These are phyloP conservation scores for Kazachstania bromeliacearum DNA, from an alignment of 805 yeast genomes.

Conservation along the genomic window DNA sequence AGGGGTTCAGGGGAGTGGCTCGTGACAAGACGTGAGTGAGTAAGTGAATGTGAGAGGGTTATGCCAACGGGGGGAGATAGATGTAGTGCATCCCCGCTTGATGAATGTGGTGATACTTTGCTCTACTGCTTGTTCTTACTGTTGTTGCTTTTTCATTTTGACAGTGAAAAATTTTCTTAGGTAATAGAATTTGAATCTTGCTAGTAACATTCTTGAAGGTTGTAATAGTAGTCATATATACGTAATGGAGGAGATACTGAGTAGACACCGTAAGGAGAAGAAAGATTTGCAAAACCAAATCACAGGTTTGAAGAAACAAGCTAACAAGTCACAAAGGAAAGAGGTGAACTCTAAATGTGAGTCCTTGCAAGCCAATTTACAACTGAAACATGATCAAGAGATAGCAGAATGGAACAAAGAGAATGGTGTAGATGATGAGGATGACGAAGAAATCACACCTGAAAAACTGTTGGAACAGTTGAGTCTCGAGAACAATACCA, in stretches of 20 bases:
- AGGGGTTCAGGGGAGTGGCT: too few relatives aligned
- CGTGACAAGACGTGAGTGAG: too few relatives aligned
- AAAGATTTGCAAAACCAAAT: constrained; percentile 56
- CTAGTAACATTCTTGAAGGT: too few relatives aligned
- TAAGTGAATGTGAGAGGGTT: too few relatives aligned
- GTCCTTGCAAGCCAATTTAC: constrained; percentile 48
- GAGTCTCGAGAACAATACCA: constrained; percentile 21
- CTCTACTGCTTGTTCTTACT: too few relatives aligned
- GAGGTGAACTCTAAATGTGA: constrained; percentile 51
- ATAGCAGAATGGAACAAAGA: constrained; percentile 19
- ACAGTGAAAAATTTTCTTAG: too few relatives aligned
- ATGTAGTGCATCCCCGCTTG: too few relatives aligned
- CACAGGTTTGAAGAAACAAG: constrained; percentile 75
- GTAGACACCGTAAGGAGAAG: constrained; percentile 58
- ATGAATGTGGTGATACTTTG: too few relatives aligned
- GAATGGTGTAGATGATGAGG: constrained; percentile 21
- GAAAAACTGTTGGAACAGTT: constrained; percentile 57
- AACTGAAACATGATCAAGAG: constrained; percentile 47
- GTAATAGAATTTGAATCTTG: too few relatives aligned
- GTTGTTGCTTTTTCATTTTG: too few relatives aligned
- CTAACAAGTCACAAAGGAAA: constrained; percentile 69
- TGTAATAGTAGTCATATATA: too few relatives aligned
- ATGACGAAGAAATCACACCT: constrained; percentile 50
- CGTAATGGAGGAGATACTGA: constrained; percentile 19
- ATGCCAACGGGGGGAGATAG: too few relatives aligned